phyloP scores from a whole-genome alignment of 2,329 filamentous ascomycete genomes.

The Ceratocystis albifundus region DNA sequence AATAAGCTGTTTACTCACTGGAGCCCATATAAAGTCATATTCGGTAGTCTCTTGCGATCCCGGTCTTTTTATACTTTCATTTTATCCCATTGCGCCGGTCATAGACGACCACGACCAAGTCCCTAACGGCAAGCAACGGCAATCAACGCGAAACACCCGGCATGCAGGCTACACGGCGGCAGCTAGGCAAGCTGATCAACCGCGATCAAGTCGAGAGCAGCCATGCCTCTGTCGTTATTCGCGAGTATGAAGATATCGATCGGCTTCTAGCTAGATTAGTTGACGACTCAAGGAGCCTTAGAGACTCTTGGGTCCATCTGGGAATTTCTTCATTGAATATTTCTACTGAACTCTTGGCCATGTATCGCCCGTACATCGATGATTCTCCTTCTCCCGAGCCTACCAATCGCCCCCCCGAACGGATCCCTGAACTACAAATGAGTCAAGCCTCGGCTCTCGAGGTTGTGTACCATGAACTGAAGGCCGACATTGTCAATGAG shows the following conservation, averaged over 20 bases:
- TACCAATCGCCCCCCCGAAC: constrained; percentile 26
- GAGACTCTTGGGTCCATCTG: constrained; percentile 65
- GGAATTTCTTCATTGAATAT: constrained; percentile 56
- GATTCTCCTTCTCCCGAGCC: constrained; percentile 41
- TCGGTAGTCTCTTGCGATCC: neutral
- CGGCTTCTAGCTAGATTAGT: constrained; percentile 64
- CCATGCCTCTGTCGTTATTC: constrained; percentile 61
- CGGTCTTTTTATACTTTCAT: neutral
- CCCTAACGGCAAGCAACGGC: neutral
- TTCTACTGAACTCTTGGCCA: constrained; percentile 53
- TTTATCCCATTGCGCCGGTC: neutral
- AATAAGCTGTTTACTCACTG: neutral
- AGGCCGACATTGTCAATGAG: constrained; percentile 59
- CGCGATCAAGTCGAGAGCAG: constrained; percentile 61
- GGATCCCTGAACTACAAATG: constrained; percentile 52
- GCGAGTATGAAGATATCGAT: constrained; percentile 72
- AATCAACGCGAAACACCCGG: constrained; percentile 25
- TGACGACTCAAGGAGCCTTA: constrained; percentile 63
- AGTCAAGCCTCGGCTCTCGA: constrained; percentile 54
- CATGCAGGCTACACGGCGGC: constrained; percentile 63
- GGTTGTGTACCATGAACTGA: constrained; percentile 58
- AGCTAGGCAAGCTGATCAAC: constrained; percentile 60
- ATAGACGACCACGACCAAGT: neutral
- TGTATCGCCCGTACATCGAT: constrained; percentile 67
- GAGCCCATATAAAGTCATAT: neutral